Evolutionary conservation across 2,329 filamentous ascomycete genomes (phyloP).

Genomic region (Knufia petricola): DNA sequence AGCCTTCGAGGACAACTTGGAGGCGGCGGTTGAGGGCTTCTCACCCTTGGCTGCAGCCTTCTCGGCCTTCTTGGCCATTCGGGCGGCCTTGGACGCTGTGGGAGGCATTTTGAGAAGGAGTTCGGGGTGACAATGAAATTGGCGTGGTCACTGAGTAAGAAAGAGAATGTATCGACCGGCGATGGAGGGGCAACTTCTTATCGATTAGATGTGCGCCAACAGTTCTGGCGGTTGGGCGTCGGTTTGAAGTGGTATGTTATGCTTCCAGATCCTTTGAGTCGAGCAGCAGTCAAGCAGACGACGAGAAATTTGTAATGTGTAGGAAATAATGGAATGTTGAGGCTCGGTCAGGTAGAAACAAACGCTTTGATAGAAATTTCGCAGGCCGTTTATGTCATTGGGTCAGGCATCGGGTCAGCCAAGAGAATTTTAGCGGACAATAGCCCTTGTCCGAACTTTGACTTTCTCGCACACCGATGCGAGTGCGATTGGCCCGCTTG

Average conservation of each 20-base stretch:
- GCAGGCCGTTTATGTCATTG: no score
- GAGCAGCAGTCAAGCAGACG: not conserved
- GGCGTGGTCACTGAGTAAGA: not conserved
- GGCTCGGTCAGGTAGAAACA: not conserved
- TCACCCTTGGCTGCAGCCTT: conserved; percentile 43
- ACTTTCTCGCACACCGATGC: no score
- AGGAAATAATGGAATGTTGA: not conserved
- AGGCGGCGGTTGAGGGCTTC: conserved; percentile 54
- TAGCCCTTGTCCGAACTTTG: no score
- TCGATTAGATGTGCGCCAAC: not conserved
- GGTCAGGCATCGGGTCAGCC: no score
- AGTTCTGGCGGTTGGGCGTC: not conserved
- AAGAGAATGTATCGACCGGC: conserved; percentile 4
- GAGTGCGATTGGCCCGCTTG: no score
- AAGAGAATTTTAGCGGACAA: no score
- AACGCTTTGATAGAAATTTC: no score
- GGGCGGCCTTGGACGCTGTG: conserved; percentile 59
- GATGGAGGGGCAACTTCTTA: conserved; percentile 6
- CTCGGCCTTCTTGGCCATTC: conserved; percentile 60
- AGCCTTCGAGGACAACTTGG: conserved; percentile 60
- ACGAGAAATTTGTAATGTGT: not conserved
- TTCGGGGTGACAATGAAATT: not conserved
- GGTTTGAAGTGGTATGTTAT: not conserved
- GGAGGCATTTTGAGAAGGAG: conserved; percentile 43
- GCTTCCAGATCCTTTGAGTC: not conserved